A percentile compares a stretch with the other conserved stretches of the same genome.
phyloP scores from a whole-genome alignment of 208 protist genomes.

The Strigomonas galati region DNA sequence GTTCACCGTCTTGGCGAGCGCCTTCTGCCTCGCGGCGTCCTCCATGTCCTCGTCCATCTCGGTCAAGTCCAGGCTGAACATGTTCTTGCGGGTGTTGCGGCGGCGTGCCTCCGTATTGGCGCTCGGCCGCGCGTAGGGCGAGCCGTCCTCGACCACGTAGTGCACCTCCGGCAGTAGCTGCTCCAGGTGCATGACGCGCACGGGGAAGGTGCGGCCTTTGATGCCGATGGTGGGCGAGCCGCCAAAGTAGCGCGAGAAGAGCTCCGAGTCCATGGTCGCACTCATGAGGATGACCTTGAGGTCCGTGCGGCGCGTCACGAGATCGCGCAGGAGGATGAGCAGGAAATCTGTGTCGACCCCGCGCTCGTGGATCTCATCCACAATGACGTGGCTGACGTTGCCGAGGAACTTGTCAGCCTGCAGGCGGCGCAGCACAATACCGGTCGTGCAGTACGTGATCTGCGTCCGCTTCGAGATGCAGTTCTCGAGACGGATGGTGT shows the following conservation, averaged over 20 bases:
- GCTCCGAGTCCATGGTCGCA: slow-evolving; percentile 93
- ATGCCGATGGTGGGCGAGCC: slow-evolving; percentile 87
- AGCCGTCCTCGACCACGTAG: slow-evolving; percentile 82
- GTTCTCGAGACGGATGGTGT: slow-evolving; percentile 92
- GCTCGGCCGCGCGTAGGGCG: slow-evolving; percentile 63
- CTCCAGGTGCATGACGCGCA: slow-evolving; percentile 93
- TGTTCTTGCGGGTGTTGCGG: slow-evolving; percentile 68
- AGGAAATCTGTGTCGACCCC: slow-evolving; percentile 96
- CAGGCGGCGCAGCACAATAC: slow-evolving; percentile 90
- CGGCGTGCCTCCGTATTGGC: slow-evolving; percentile 32
- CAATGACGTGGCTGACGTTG: slow-evolving; percentile 89
- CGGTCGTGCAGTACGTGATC: slow-evolving; percentile 94
- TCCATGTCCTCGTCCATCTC: slow-evolving; percentile 62
- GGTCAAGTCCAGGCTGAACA: slow-evolving; percentile 53
- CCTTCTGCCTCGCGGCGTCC: slow-evolving; percentile 35
- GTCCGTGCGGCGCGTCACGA: slow-evolving; percentile 61
- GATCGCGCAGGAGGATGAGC: slow-evolving; percentile 89
- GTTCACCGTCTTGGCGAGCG: slow-evolving; percentile 33
- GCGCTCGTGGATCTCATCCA: slow-evolving; percentile 96
- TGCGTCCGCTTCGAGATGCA: slow-evolving; percentile 79
- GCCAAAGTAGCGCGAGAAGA: slow-evolving; percentile 93
- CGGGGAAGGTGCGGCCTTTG: slow-evolving; percentile 93
- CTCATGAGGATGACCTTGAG: slow-evolving; percentile 94
- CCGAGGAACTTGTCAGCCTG: slow-evolving; percentile 87
- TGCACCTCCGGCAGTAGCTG: slow-evolving; percentile 83